Conservation (phyloP, 192 early-diverging fungal species). For the Chytriomyces sp. region DNA sequence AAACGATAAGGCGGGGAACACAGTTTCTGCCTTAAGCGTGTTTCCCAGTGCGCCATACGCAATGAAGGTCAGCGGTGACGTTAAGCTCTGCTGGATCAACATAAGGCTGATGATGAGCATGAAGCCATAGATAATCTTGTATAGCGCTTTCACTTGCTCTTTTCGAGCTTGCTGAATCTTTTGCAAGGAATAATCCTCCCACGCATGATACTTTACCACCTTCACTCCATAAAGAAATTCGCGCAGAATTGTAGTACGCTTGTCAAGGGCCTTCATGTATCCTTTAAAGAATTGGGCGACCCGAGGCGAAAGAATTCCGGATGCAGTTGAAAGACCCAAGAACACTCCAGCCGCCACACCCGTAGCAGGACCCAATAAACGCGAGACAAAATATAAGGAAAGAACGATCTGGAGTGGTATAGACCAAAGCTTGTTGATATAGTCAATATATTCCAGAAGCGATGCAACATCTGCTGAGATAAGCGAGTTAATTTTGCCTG, state of each 20-base stretch:
- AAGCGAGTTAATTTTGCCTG: conserved; percentile 23
- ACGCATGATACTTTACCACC: conserved; percentile 21
- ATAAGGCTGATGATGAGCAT: neutral
- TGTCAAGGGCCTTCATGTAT: conserved; percentile 9
- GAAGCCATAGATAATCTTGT: neutral
- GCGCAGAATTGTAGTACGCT: neutral
- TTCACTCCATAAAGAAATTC: conserved; percentile 18
- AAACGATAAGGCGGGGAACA: conserved; percentile 61
- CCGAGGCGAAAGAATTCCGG: neutral
- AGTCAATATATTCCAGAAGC: neutral
- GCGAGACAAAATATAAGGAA: conserved; percentile 14
- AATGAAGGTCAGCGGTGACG: conserved; percentile 25
- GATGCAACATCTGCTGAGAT: neutral
- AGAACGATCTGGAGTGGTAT: conserved; percentile 14
- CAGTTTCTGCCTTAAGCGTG: conserved; percentile 45
- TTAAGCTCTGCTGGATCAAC: conserved; percentile 12
- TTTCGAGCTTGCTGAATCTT: conserved; percentile 6
- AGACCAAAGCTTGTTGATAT: conserved; percentile 17
- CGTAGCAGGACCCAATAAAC: neutral
- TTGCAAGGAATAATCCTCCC: neutral
- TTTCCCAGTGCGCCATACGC: conserved; percentile 23
- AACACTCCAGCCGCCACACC: conserved; percentile 2
- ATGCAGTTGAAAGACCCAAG: neutral
- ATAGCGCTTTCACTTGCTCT: conserved; percentile 10
- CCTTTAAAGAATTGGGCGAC: neutral